Percentiles rank a stretch among this genome's conserved stretches.
These are phyloP conservation scores for Sanghuangporus baumii DNA, from an alignment of 1,284 basidiomycete genomes.

Conservation along the genomic window DNA sequence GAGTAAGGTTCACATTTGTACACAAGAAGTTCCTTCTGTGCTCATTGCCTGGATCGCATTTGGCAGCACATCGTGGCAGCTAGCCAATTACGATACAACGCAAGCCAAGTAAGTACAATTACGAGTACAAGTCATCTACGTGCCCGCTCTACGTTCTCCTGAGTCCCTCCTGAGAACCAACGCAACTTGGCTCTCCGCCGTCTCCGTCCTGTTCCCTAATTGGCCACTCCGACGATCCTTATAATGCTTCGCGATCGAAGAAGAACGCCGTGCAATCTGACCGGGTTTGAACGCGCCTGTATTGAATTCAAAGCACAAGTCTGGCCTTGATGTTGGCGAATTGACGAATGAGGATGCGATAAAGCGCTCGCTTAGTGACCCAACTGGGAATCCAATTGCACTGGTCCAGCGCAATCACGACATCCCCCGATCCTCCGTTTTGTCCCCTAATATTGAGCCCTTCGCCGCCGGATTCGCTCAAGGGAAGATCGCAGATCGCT, in stretches of 20 bases:
- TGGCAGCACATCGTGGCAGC: background rate
- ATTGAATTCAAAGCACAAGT: background rate
- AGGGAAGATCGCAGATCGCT: constrained; percentile 7
- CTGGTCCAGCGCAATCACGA: background rate
- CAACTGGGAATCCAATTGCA: background rate
- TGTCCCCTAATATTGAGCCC: background rate
- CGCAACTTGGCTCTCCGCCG: background rate
- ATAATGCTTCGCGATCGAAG: background rate
- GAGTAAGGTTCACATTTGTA: background rate
- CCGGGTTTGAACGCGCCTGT: background rate
- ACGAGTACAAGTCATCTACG: background rate
- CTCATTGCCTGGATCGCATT: background rate
- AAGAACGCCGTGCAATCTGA: background rate
- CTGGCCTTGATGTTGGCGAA: background rate
- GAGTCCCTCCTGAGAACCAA: background rate
- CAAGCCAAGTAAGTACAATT: background rate
- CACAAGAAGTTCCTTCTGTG: background rate
- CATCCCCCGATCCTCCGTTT: background rate
- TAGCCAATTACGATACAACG: background rate
- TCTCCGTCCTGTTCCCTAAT: background rate
- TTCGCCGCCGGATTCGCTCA: constrained; percentile 8
- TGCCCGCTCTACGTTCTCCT: background rate
- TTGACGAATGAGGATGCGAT: background rate
- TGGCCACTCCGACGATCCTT: background rate
- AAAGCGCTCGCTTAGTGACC: background rate